Conservation (phyloP, 768 basidiomycete genomes). For the Leccinum uliginosum region DNA sequence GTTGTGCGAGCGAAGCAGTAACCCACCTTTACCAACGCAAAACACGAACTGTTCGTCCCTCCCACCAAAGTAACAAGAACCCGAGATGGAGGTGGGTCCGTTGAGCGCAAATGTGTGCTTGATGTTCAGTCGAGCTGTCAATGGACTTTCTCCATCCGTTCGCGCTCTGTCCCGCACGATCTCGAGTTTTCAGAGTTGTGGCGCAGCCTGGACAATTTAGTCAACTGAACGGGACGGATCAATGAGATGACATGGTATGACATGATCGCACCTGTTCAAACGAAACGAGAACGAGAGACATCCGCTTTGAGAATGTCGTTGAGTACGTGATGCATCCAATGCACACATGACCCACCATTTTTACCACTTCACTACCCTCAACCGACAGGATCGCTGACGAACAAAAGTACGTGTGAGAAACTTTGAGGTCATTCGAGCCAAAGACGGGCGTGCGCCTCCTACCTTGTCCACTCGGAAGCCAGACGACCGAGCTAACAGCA, state of each 20-base stretch:
- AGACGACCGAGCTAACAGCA: constrained; percentile 43
- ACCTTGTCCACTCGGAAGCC: constrained; percentile 49
- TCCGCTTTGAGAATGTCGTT: constrained; percentile 33
- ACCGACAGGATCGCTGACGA: constrained; percentile 44
- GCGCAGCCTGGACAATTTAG: constrained; percentile 46
- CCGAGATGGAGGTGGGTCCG: constrained; percentile 62
- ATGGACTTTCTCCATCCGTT: constrained; percentile 24
- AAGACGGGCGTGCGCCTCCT: neutral
- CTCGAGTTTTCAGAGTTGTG: constrained; percentile 73
- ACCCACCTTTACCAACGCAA: constrained; percentile 69
- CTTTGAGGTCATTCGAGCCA: neutral
- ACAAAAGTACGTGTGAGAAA: neutral
- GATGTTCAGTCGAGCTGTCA: constrained; percentile 26
- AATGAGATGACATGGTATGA: neutral
- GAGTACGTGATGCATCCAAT: neutral
- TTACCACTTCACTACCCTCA: constrained; percentile 42
- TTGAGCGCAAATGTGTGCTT: constrained; percentile 70
- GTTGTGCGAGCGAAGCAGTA: neutral
- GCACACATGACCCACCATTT: constrained; percentile 32
- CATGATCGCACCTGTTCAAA: constrained; percentile 22
- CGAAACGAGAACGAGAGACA: constrained; percentile 38
- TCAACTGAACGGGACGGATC: neutral
- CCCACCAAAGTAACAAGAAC: constrained; percentile 81
- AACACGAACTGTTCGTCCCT: constrained; percentile 74
- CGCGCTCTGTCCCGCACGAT: constrained; percentile 46